Evolutionary conservation across 305 asterid species (phyloP).

Genomic region (Solanum chacoense): DNA sequence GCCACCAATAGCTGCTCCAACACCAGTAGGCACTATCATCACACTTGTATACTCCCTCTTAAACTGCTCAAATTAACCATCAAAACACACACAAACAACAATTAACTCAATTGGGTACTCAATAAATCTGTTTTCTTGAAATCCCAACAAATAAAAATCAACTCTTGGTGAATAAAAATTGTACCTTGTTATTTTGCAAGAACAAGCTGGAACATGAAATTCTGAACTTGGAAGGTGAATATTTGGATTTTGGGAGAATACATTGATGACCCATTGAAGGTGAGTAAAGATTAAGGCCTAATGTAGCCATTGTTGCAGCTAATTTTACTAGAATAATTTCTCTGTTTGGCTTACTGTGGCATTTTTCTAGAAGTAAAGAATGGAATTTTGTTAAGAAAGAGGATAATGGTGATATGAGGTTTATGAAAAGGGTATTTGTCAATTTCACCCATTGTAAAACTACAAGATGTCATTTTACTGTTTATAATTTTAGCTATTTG

Average conservation of each 20-base stretch:
- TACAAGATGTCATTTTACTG: too few relatives aligned
- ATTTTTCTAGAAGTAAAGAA: neutral
- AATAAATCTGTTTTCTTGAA: neutral
- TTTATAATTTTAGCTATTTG: too few relatives aligned
- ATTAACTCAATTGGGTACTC: neutral
- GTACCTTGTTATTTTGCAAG: neutral
- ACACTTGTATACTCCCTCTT: conserved; percentile 73
- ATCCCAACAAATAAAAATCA: neutral
- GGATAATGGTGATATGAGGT: neutral
- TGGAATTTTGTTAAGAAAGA: neutral
- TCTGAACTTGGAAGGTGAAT: neutral
- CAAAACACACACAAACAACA: neutral
- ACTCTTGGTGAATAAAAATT: neutral
- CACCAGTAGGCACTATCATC: conserved; percentile 92
- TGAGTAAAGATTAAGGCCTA: neutral
- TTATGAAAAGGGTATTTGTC: neutral
- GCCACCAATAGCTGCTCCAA: conserved; percentile 92
- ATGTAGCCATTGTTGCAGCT: neutral
- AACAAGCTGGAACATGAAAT: neutral
- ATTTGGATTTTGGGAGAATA: neutral
- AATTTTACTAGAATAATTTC: neutral
- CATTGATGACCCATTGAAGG: neutral
- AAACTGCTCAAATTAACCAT: conserved; percentile 26
- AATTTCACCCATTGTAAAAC: too few relatives aligned
- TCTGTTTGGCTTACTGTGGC: neutral